Percentiles rank a stretch among this genome's conserved stretches.
phyloP scores from a whole-genome alignment of 306 rosid genomes.

The Trifolium subterraneum region DNA sequence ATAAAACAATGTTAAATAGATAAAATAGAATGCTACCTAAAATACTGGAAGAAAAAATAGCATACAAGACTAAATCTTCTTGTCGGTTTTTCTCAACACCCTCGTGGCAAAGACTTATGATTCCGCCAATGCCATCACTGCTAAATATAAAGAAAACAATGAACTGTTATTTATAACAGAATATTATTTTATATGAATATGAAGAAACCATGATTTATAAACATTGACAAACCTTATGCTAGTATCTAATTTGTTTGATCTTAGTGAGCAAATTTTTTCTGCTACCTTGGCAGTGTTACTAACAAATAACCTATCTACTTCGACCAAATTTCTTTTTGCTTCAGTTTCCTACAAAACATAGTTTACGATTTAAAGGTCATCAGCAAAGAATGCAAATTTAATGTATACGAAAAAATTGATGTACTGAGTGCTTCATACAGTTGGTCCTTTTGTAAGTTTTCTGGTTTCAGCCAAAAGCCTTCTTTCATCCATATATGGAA shows the following conservation, averaged over 20 bases:
- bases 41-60: not conserved
- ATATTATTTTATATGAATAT: too few species aligned
- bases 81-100: not conserved
- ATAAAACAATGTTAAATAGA: not conserved
- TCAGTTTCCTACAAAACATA: constrained; percentile 45
- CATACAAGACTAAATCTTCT: constrained; percentile 52
- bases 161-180: not conserved
- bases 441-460: constrained; percentile 38
- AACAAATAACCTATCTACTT: constrained; percentile 47
- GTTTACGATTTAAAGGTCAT: not conserved
- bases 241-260: constrained; percentile 20
- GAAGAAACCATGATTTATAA: not conserved
- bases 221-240: constrained; percentile 43
- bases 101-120: constrained; percentile 19
- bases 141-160: not conserved
- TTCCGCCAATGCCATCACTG: constrained; percentile 54
- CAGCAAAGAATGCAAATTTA: not conserved
- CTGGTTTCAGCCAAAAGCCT: constrained; percentile 55
- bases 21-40: not conserved
- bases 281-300: constrained; percentile 35
- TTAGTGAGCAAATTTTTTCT: constrained; percentile 18
- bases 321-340: constrained; percentile 40
- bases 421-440: constrained; percentile 38
- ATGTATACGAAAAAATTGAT: not conserved
- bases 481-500: constrained; percentile 59